Base-by-base conservation (phyloP, 106 monocot species). In the Dendrobium huoshanense region DNA sequence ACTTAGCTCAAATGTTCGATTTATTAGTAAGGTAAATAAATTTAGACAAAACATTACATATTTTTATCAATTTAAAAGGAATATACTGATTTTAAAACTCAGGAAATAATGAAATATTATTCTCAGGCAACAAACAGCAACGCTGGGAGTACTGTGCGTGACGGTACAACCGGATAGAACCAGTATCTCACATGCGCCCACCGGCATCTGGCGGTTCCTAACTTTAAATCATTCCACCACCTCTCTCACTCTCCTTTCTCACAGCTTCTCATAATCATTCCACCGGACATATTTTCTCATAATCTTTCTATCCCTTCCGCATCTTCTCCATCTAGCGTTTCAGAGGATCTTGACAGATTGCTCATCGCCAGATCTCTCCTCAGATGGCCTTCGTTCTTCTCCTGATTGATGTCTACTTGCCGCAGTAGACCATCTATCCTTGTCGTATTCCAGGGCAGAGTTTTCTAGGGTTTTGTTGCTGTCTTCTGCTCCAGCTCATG, bases 101-200 rank as follows among this genome's bases (percentile, higher is more conserved):
- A 37, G 37, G 37, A 37, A 37, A 51, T 51, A 51, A 37, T 3
- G 37, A 37, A 37, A 51, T 51, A 51, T 51, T 13, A 16, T 51
- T 51, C 51, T 13, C 51, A 13, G 13, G 51, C 51, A 15, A 13
- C 51, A 15, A 51, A 51, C 51, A 0, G 51, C 13, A 51, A 51
- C 51, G 2, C 51, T 51, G 15, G 13, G 51, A 3, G 51, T 2
- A 15, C 51, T 51, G 51, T 3, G 10, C 2, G 51, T 22, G 22
- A 22, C n/a, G 61, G 16, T 16, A 54, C 9, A 22, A 83, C 80
- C 77, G 87, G 80, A 77, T 73, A 43, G 18, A 77, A 22, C 83
- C 83, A 61, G 87, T 83, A 42, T 10, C 55, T 9, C 48, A 29
- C 77, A 40, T 25, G 31, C 75, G 48, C 59, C 67, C 2, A 82